Conservation (phyloP, 1,139 yeast species). For the Yarrowia galli region DNA sequence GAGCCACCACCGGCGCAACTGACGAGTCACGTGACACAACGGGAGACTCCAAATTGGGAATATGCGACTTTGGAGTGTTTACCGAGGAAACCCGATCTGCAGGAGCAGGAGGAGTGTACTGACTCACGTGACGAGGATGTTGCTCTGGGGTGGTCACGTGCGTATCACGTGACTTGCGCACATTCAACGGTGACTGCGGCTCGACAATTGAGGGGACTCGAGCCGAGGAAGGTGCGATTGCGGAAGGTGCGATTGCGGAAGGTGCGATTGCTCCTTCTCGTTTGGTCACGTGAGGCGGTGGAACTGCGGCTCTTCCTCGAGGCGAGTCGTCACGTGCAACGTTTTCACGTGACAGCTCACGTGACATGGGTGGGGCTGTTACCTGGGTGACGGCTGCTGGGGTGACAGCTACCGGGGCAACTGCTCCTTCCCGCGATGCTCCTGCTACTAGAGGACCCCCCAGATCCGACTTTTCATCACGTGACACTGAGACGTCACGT, state of each 20-base stretch:
- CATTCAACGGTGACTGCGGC: not conserved
- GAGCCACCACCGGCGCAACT: not conserved
- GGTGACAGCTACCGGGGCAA: not conserved
- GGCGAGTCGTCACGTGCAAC: not conserved
- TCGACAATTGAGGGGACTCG: slow-evolving; percentile 12
- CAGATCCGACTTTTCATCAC: slow-evolving; percentile 2
- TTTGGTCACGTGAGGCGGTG: not conserved
- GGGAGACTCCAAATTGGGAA: not conserved
- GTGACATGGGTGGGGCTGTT: not conserved
- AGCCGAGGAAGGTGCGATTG: not conserved
- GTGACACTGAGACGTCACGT: not conserved
- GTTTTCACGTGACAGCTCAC: not conserved
- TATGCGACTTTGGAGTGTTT: not conserved
- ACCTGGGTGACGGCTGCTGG: not conserved
- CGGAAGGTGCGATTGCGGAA: not conserved
- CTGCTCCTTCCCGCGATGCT: not conserved
- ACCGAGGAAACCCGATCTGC: not conserved
- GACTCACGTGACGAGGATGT: not conserved
- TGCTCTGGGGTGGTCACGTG: slow-evolving; percentile 7
- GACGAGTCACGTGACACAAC: slow-evolving; percentile 1
- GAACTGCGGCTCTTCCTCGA: too few relatives aligned
- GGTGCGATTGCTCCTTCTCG: slow-evolving; percentile 13
- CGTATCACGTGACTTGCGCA: not conserved
- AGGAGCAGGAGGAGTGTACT: not conserved
- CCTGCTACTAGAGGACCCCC: not conserved